A percentile compares a stretch with the other conserved stretches of the same genome.
Evolutionary conservation across 768 basidiomycete species (phyloP).

Genomic region (Macrocybe gigantea): DNA sequence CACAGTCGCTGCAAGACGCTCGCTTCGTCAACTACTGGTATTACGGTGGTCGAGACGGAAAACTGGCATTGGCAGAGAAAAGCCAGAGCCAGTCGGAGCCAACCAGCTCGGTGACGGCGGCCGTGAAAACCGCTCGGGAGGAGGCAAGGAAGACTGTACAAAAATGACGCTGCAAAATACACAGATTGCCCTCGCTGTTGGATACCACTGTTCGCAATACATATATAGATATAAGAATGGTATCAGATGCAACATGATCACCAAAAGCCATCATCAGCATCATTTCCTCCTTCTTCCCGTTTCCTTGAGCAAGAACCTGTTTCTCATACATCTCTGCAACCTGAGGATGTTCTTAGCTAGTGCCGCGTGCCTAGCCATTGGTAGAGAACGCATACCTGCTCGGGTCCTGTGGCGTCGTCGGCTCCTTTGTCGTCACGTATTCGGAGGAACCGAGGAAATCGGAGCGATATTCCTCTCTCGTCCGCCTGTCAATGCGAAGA

Average conservation of each 20-base stretch:
- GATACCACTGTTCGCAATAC: slow-evolving; percentile 2
- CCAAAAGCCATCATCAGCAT: slow-evolving; percentile 80
- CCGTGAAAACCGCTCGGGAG: slow-evolving; percentile 37
- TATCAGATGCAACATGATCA: slow-evolving; percentile 21
- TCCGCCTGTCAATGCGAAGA: slow-evolving; percentile 53
- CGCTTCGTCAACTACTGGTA: slow-evolving; percentile 93
- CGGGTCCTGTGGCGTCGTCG: slow-evolving; percentile 89
- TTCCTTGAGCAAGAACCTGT: slow-evolving; percentile 77
- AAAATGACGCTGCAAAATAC: slow-evolving; percentile 12
- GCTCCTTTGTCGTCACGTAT: slow-evolving; percentile 90
- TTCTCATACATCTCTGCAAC: slow-evolving; percentile 92
- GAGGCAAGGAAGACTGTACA: slow-evolving; percentile 31
- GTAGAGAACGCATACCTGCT: slow-evolving; percentile 56
- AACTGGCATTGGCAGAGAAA: slow-evolving; percentile 32
- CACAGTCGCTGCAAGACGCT: slow-evolving; percentile 76
- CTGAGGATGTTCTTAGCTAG: slow-evolving; percentile 26
- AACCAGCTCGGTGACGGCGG: slow-evolving; percentile 42
- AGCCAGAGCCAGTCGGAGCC: slow-evolving; percentile 21
- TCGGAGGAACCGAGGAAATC: slow-evolving; percentile 93
- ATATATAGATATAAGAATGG: not conserved
- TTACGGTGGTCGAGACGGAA: slow-evolving; percentile 79
- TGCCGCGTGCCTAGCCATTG: slow-evolving; percentile 1
- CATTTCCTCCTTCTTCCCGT: slow-evolving; percentile 61
- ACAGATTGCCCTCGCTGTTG: slow-evolving; percentile 10
- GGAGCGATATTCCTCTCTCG: slow-evolving; percentile 87